Percentiles rank a stretch among this genome's conserved stretches.
Evolutionary conservation across 176 grass and related monocot genomes (phyloP).

Genomic region (Rhynchospora pubera): DNA sequence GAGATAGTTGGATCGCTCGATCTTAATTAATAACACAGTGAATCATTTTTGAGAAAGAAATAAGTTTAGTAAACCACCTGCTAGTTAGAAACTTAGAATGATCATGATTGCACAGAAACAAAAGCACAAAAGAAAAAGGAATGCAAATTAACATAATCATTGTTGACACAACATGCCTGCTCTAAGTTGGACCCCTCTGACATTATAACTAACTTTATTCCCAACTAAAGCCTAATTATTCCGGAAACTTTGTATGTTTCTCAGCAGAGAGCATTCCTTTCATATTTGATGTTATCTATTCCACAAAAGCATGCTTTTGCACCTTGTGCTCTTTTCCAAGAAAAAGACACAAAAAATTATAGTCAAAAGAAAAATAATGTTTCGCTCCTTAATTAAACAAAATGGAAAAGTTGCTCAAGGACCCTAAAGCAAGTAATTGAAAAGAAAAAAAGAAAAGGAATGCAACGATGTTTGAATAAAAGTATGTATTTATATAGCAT

Average conservation of each 20-base stretch:
- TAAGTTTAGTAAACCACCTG: not conserved
- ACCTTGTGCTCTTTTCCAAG: not conserved
- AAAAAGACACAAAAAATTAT: not conserved
- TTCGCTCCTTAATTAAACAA: not conserved
- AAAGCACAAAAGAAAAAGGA: conserved; percentile 1
- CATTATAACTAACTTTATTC: conserved; percentile 6
- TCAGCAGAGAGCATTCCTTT: not conserved
- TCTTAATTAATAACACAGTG: too few species aligned
- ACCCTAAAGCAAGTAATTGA: not conserved
- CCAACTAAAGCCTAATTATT: not conserved
- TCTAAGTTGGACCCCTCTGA: conserved; percentile 4
- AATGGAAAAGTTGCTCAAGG: not conserved
- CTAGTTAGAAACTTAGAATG: not conserved
- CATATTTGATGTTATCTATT: not conserved
- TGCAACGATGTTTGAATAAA: not conserved
- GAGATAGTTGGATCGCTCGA: too few species aligned
- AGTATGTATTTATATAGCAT: too few species aligned
- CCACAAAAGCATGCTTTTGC: not conserved
- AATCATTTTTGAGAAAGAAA: not conserved
- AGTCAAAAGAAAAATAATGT: not conserved
- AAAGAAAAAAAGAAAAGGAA: not conserved
- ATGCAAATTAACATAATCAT: conserved; percentile 19
- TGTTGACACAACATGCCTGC: conserved; percentile 5
- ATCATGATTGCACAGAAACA: not conserved
- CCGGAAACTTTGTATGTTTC: conserved; percentile 10